Base-by-base conservation (phyloP, 73 alveolate species). In the Tetrahymena elliotti region DNA sequence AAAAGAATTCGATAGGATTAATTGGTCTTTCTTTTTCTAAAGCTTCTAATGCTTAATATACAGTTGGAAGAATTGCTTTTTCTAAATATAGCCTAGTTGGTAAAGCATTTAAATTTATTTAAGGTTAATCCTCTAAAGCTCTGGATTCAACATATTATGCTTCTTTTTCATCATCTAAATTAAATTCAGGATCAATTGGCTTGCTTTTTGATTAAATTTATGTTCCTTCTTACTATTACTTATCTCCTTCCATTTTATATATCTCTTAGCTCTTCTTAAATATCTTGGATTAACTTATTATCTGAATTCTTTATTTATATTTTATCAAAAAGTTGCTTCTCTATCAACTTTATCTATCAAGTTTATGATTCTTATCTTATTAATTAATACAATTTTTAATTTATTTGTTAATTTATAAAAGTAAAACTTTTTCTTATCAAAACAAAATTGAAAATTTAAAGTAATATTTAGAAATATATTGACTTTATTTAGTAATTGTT, bases 11-110 rank as follows among this genome's bases (percentile, higher is more conserved):
- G 35, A 94, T 53, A 27, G 96, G 96, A 52, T 94, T 94, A 41
- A 84, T 94, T n/a, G 96, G 96, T 94, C 96, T 94, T 52, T 94
- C 96, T 33, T 94, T 94, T 47, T 94, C 95, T 88, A 94, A 94
- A 33, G 96, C 96, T 38, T 94, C 83, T 84, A 94, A 52, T 13
- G 96, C 95, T 38, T 94, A 94, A 37, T 40, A 52, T 47, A 84
- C 39, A n/a, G 52, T 94, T 35, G 38, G 93, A 35, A 94, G 93
- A 94, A 94, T 94, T 35, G 96, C 68, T 84, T 94, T 88, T 93
- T 94, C 96, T 41, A 94, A 52, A 94, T 94, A 94, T 27, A 83
- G 83, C 41, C 96, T 16, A 34, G 96, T 94, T 84, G 96, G 96
- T 18, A 94, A 84, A 9, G 96, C 96, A 68, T 68, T 68, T 31